Base-by-base conservation (phyloP, 2,329 filamentous ascomycete genomes). In the Beauveria bassiana region DNA sequence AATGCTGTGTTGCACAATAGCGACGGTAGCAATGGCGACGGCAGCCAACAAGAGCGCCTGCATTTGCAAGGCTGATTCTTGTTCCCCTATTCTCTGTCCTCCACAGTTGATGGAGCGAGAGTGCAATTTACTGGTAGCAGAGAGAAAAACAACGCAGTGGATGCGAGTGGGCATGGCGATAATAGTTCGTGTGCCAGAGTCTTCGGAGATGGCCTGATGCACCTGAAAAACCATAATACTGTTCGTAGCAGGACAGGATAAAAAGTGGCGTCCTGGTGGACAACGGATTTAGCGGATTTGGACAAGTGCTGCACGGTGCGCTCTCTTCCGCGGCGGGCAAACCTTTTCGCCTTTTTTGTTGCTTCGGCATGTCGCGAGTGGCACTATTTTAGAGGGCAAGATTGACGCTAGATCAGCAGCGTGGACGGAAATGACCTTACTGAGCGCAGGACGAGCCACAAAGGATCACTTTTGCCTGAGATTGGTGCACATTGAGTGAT, bases 281-380 rank as follows among this genome's bases (percentile, higher is more conserved):
- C 24, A 51, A 51, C 47, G 56, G 46, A 51, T 59, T 59, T 51
- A 59, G 46, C 56, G 56, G 56, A 51, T 31, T 59, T 51, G 9
- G 7, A 16, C 22, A 50, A 8, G 9, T 16, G 46, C 20, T 50
- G 56, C 56, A 31, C 55, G 28, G 46, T 40, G 55, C 45, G 16
- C 18, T 43, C 24, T 26, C 22, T n/a, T 40, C 28, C 12, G 43
- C 20, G 24, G 28, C 43, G 18, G 14, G 18, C n/a, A 24, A 53
- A 12, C 34, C 28, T 46, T 59, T 26, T 26, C 5, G 24, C 24
- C 24, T 26, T 26, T 59, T 59, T 22, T 42, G 12, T 40, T 51
- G 45, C 34, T 58, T 59, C 57, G 57, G 57, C 57, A 59, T 59
- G 47, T 59, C 47, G 57, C 57, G 34, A 20, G 31, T n/a, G 55